Conservation (phyloP, 306 rosid genomes). For the Vigna radiata region DNA sequence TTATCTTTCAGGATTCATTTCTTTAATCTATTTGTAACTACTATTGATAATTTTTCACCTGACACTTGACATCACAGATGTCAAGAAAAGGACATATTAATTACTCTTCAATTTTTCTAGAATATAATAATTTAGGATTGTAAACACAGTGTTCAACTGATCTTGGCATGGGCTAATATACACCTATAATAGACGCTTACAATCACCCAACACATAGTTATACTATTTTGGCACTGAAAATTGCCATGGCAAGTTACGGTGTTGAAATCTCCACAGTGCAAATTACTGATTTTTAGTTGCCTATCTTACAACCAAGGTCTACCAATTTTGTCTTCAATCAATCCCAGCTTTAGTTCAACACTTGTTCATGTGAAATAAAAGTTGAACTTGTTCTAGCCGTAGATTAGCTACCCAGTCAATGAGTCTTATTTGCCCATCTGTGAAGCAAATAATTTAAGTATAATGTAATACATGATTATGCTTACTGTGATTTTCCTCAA, state of each 20-base stretch:
- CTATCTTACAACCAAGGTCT: constrained; percentile 22
- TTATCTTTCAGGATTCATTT: constrained; percentile 9
- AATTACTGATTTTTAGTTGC: constrained; percentile 35
- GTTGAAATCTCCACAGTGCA: constrained; percentile 14
- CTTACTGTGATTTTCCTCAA: not conserved
- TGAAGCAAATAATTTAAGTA: not conserved
- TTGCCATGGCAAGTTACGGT: constrained; percentile 2
- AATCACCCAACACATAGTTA: constrained; percentile 17
- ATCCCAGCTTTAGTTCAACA: constrained; percentile 18
- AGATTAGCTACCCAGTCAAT: constrained; percentile 3
- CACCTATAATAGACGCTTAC: constrained; percentile 20
- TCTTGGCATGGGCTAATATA: constrained; percentile 20
- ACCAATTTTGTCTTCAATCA: not conserved
- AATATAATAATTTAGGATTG: not conserved
- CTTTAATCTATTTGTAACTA: not conserved
- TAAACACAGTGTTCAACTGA: not conserved
- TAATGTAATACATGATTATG: constrained; percentile 5
- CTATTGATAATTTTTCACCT: not conserved
- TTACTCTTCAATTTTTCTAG: constrained; percentile 17
- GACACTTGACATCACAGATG: constrained; percentile 7
- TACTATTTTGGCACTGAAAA: constrained; percentile 21
- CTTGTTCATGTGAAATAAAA: constrained; percentile 17
- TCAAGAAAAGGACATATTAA: constrained; percentile 8
- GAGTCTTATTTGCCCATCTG: constrained; percentile 5
- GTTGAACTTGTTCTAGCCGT: constrained; percentile 5